A percentile compares a stretch with the other conserved stretches of the same genome.
Conservation (phyloP, 2,329 filamentous ascomycete genomes). For the Xenosphaeropsis pyriputrescens region DNA sequence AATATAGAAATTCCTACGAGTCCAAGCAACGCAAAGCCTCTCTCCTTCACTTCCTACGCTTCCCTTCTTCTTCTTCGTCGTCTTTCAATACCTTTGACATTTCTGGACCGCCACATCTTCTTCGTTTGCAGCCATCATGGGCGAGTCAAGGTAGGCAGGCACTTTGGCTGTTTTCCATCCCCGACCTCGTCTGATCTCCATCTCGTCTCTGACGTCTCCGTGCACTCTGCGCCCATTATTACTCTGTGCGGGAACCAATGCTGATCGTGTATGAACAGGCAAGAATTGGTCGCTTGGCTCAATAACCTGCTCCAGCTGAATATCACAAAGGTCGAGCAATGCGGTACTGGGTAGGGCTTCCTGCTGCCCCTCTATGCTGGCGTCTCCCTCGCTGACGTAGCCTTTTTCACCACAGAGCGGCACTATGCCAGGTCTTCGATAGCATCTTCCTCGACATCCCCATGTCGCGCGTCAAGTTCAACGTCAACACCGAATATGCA, state of each 20-base stretch:
- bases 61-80: too few species aligned
- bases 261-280: slow-evolving; percentile 35
- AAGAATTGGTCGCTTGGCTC: slow-evolving; percentile 91
- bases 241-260: background rate
- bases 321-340: slow-evolving; percentile 97
- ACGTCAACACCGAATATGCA: slow-evolving; percentile 90
- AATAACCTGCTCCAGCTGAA: slow-evolving; percentile 98
- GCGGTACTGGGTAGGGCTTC: slow-evolving; percentile 74
- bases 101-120: too few species aligned
- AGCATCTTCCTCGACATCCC: slow-evolving; percentile 93
- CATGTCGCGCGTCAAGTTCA: slow-evolving; percentile 96
- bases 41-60: too few species aligned
- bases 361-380: slow-evolving; percentile 17
- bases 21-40: too few species aligned
- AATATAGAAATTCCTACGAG: too few species aligned
- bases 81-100: too few species aligned
- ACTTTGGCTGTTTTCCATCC: too few species aligned
- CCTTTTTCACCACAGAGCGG: slow-evolving; percentile 47
- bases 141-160: too few species aligned
- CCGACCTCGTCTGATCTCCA: too few species aligned
- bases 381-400: slow-evolving; percentile 10
- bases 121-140: too few species aligned
- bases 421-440: slow-evolving; percentile 94
- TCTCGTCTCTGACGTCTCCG: too few species aligned
- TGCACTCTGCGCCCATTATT: too few species aligned